Percentiles rank a stretch among this genome's conserved stretches.
Evolutionary conservation across 2,329 filamentous ascomycete genomes (phyloP).

Genomic region (Fusarium succisae): DNA sequence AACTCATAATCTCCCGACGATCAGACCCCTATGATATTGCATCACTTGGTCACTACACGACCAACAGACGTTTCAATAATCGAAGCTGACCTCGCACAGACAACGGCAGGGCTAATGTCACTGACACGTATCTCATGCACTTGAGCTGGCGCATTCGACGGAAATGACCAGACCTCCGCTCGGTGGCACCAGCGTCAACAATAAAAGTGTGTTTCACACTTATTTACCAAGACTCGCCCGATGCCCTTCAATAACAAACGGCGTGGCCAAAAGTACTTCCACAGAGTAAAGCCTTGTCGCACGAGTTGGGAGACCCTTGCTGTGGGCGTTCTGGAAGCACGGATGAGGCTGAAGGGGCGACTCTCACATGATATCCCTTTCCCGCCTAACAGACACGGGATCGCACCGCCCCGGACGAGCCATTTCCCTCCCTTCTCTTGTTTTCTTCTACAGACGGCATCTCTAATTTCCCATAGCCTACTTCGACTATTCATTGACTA

Average conservation of each 20-base stretch:
- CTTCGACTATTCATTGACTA: not conserved
- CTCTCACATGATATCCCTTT: slow-evolving; percentile 12
- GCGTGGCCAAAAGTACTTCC: not conserved
- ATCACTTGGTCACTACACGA: not conserved
- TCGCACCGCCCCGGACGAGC: slow-evolving; percentile 27
- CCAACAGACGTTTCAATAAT: slow-evolving; percentile 13
- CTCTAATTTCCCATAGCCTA: not conserved
- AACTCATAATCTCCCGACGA: slow-evolving; percentile 16
- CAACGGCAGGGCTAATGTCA: slow-evolving; percentile 1
- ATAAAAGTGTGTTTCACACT: slow-evolving; percentile 3
- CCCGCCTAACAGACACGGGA: slow-evolving; percentile 24
- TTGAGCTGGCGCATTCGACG: slow-evolving; percentile 9
- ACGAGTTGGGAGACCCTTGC: not conserved
- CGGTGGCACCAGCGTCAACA: slow-evolving; percentile 7
- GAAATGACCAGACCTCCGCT: slow-evolving; percentile 30
- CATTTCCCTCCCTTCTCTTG: slow-evolving; percentile 10
- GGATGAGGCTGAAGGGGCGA: slow-evolving; percentile 24
- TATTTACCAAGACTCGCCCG: not conserved
- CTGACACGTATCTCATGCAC: not conserved
- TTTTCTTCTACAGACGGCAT: slow-evolving; percentile 1
- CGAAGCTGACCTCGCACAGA: slow-evolving; percentile 21
- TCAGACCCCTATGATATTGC: slow-evolving; percentile 19
- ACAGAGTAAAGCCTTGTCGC: not conserved
- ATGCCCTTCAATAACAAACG: not conserved
- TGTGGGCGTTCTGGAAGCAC: slow-evolving; percentile 21